Evolutionary conservation across 2,329 filamentous ascomycete genomes (phyloP).

Genomic region (Exophiala alcalophila): DNA sequence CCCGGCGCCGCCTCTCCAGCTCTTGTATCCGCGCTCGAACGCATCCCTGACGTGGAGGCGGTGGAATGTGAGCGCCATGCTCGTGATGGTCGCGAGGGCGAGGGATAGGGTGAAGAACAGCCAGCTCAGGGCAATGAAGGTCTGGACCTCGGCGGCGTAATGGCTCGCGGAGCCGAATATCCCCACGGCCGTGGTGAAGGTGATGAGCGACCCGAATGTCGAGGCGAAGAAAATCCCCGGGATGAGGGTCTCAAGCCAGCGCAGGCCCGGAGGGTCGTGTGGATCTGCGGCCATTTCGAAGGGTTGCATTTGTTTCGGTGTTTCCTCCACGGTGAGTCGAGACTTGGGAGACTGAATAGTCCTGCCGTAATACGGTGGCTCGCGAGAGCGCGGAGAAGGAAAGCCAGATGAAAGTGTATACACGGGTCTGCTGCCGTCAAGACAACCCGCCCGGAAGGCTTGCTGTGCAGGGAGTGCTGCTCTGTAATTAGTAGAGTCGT

Average conservation of each 20-base stretch:
- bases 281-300: conserved; percentile 23
- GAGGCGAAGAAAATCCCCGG: conserved; percentile 20
- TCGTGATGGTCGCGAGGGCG: conserved; percentile 16
- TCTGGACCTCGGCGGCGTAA: conserved; percentile 20
- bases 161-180: conserved; percentile 19
- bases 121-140: conserved; percentile 24
- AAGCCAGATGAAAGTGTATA: no score
- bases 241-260: conserved; percentile 22
- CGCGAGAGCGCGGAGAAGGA: no score
- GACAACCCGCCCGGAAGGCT: no score
- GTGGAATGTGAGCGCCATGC: conserved; percentile 22
- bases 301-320: conserved; percentile 14
- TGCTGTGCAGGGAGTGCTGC: no score
- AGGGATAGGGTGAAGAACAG: conserved; percentile 23
- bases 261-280: conserved; percentile 18
- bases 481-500: no score
- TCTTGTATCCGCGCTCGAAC: conserved; percentile 23
- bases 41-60: conserved; percentile 23
- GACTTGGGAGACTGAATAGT: no score
- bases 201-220: conserved; percentile 24
- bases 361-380: no score
- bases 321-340: no score
- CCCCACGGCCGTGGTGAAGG: conserved; percentile 21
- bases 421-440: no score
- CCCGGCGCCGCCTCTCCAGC: conserved; percentile 22